phyloP scores from a whole-genome alignment of 495 filamentous ascomycete genomes.

The Tuber magnatum region DNA sequence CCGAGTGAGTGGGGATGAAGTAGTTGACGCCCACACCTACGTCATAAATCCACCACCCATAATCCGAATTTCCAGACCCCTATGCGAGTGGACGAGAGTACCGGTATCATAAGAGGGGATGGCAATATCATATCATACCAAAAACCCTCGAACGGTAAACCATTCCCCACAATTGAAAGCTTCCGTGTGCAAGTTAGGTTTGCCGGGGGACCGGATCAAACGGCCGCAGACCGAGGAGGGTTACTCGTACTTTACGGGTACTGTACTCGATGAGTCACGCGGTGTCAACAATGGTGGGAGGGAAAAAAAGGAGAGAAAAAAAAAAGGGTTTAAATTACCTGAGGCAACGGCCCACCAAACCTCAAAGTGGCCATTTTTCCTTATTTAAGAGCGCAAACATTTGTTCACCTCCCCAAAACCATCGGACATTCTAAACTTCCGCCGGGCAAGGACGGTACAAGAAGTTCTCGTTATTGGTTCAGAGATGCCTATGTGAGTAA shows the following conservation, averaged over 20 bases:
- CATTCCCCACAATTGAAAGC: background rate
- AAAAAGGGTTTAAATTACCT: constrained; percentile 2
- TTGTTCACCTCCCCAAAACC: background rate
- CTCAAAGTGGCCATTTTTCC: background rate
- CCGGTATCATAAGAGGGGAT: background rate
- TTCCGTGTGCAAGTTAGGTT: background rate
- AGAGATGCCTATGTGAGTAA: constrained; percentile 35
- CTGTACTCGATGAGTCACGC: background rate
- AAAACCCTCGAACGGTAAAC: background rate
- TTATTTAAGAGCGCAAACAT: constrained; percentile 7
- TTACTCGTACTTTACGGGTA: no score
- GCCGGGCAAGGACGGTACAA: background rate
- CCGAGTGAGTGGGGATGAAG: constrained; percentile 38
- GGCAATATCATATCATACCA: background rate
- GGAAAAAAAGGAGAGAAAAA: background rate
- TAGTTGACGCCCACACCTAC: constrained; percentile 12
- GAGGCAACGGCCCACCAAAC: background rate
- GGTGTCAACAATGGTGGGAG: background rate
- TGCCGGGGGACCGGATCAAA: background rate
- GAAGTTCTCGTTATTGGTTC: constrained; percentile 11
- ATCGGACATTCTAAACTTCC: background rate
- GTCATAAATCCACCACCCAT: constrained; percentile 7
- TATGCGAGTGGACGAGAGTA: background rate
- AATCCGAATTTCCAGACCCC: background rate
- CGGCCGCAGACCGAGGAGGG: background rate